A percentile compares a stretch with the other conserved stretches of the same genome.
Conservation (phyloP, 2,329 filamentous ascomycete genomes). For the Verticillium zaregamsianum region DNA sequence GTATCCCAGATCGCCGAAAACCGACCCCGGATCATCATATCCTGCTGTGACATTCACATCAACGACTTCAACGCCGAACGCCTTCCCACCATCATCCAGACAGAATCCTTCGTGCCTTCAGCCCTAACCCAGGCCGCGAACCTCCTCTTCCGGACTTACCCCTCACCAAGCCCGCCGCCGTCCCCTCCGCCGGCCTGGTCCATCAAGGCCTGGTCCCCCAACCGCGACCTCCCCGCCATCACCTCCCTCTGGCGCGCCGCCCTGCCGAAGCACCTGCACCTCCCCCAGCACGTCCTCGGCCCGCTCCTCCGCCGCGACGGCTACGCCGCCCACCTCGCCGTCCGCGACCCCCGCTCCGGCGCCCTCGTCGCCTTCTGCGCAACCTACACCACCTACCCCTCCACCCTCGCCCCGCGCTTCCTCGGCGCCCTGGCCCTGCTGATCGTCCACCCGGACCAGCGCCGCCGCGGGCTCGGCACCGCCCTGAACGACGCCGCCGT, state of each 20-base stretch:
- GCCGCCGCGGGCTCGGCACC: conserved; percentile 46
- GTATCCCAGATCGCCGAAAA: conserved; percentile 39
- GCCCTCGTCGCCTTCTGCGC: conserved; percentile 54
- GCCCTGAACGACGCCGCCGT: conserved; percentile 50
- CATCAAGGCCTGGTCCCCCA: conserved; percentile 33
- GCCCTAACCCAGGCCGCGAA: conserved; percentile 47
- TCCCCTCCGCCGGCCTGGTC: conserved; percentile 30
- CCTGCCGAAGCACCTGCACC: conserved; percentile 40
- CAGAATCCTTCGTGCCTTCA: conserved; percentile 40
- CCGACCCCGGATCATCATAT: conserved; percentile 47
- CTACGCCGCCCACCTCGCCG: conserved; percentile 53
- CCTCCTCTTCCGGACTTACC: conserved; percentile 42
- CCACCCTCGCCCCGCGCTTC: conserved; percentile 45
- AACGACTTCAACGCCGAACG: conserved; percentile 31
- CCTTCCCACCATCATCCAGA: conserved; percentile 50
- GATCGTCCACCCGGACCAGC: conserved; percentile 44
- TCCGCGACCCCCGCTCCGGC: conserved; percentile 39
- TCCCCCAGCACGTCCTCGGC: conserved; percentile 36
- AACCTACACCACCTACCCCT: conserved; percentile 54
- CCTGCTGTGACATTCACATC: conserved; percentile 42
- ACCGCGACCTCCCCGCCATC: conserved; percentile 34
- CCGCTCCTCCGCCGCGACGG: conserved; percentile 48
- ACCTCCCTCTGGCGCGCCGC: conserved; percentile 44
- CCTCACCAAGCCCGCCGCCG: background rate
- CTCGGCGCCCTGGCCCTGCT: conserved; percentile 53